phyloP scores from a whole-genome alignment of 148 eudicot species.

The Amaranthus palmeri region DNA sequence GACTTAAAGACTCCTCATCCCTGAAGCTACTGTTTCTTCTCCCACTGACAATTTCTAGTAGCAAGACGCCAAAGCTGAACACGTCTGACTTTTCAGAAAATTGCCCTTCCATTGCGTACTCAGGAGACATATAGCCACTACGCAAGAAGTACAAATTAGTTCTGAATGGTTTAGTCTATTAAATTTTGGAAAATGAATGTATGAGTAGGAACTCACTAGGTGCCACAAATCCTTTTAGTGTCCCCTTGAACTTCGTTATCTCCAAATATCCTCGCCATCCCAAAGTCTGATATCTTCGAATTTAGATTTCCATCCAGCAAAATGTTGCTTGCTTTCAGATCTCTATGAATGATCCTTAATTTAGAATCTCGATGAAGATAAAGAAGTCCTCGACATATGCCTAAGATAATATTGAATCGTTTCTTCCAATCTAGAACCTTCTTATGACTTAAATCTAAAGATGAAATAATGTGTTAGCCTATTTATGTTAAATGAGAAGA shows the following conservation, averaged over 20 bases:
- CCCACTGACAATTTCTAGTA: slow-evolving; percentile 23
- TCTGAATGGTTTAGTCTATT: too few relatives aligned
- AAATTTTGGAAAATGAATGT: too few relatives aligned
- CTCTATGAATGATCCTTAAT: too few relatives aligned
- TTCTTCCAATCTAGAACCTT: slow-evolving; percentile 21
- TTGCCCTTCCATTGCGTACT: too few relatives aligned
- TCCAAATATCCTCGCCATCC: slow-evolving; percentile 38
- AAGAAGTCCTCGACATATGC: slow-evolving; percentile 19
- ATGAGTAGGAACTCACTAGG: slow-evolving; percentile 13
- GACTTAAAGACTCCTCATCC: slow-evolving; percentile 14
- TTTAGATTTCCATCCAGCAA: background rate
- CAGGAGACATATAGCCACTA: too few relatives aligned
- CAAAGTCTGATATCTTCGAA: slow-evolving; percentile 39
- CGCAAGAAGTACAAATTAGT: too few relatives aligned
- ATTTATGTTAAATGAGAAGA: background rate
- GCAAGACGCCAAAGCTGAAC: slow-evolving; percentile 24
- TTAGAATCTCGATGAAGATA: too few relatives aligned
- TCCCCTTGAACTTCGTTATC: slow-evolving; percentile 25
- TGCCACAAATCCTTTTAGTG: slow-evolving; percentile 33
- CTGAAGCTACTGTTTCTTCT: slow-evolving; percentile 13
- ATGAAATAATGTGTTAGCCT: too few relatives aligned
- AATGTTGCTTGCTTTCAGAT: too few relatives aligned
- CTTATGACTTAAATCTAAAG: too few relatives aligned
- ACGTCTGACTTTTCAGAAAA: too few relatives aligned
- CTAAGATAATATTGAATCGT: slow-evolving; percentile 27